Conservation (phyloP, 2,329 filamentous ascomycete genomes). For the Alternaria alternata region DNA sequence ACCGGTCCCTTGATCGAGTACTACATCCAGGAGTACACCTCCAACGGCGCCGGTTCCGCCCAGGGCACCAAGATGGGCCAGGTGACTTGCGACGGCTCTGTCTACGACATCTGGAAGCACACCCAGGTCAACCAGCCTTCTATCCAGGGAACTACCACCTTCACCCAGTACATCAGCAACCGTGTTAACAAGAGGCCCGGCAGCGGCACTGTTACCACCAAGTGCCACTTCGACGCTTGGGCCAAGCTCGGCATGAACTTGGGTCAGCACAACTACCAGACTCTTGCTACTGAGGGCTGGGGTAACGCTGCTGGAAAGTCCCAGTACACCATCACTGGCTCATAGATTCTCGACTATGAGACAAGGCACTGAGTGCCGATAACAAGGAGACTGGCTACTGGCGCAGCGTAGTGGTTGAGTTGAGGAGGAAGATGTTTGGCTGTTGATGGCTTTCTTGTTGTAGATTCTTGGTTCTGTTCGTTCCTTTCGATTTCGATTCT, state of each 20-base stretch:
- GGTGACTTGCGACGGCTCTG: slow-evolving; percentile 40
- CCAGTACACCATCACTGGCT: slow-evolving; percentile 34
- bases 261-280: slow-evolving; percentile 41
- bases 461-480: neutral
- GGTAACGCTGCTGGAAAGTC: slow-evolving; percentile 40
- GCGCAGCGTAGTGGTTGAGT: neutral
- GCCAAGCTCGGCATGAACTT: slow-evolving; percentile 35
- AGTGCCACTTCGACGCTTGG: slow-evolving; percentile 45
- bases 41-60: slow-evolving; percentile 50
- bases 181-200: slow-evolving; percentile 35
- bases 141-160: slow-evolving; percentile 58
- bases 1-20: slow-evolving; percentile 58
- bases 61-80: slow-evolving; percentile 39
- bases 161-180: slow-evolving; percentile 60
- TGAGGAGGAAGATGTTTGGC: neutral
- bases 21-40: slow-evolving; percentile 60
- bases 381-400: neutral
- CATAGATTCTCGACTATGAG: slow-evolving; percentile 8
- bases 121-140: slow-evolving; percentile 54
- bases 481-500: neutral
- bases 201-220: slow-evolving; percentile 42
- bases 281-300: slow-evolving; percentile 41
- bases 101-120: slow-evolving; percentile 45
- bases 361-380: neutral
- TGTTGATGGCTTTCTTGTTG: slow-evolving; percentile 2